phyloP scores from a whole-genome alignment of 441 rosid species.

The Metrosideros polymorpha region DNA sequence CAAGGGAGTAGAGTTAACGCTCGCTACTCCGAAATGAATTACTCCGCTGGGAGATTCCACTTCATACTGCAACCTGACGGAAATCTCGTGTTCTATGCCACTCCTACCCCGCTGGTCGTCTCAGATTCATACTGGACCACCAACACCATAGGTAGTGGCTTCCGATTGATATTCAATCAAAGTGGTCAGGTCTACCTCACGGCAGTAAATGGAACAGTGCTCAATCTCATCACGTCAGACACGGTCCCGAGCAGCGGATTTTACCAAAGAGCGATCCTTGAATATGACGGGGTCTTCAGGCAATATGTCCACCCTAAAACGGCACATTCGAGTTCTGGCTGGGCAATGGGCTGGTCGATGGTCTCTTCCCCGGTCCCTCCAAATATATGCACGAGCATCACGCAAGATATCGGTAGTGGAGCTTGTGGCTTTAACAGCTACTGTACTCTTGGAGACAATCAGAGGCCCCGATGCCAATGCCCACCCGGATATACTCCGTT shows the following conservation, averaged over 20 bases:
- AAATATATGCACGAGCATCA: slow-evolving; percentile 3
- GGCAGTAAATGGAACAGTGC: neutral
- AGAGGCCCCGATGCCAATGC: slow-evolving; percentile 20
- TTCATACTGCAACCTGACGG: slow-evolving; percentile 4
- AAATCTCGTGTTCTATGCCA: slow-evolving; percentile 11
- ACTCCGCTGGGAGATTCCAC: slow-evolving; percentile 5
- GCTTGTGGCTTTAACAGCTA: slow-evolving; percentile 37
- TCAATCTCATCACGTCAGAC: neutral
- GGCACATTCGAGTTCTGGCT: neutral
- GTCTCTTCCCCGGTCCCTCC: neutral
- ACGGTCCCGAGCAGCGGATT: neutral
- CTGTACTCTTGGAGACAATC: slow-evolving; percentile 10
- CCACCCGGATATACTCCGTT: slow-evolving; percentile 11
- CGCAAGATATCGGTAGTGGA: neutral
- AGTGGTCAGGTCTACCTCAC: slow-evolving; percentile 18
- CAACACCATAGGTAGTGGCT: neutral
- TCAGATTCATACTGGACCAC: slow-evolving; percentile 8
- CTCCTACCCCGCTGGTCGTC: neutral
- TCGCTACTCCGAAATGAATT: slow-evolving; percentile 2
- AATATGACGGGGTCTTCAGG: slow-evolving; percentile 22
- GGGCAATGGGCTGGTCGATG: neutral
- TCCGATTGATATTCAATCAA: slow-evolving; percentile 10
- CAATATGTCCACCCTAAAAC: slow-evolving; percentile 14
- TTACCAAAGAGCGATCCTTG: slow-evolving; percentile 18
- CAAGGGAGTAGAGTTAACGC: neutral